Evolutionary conservation across 768 basidiomycete genomes (phyloP).

Genomic region (Terana coerulea): DNA sequence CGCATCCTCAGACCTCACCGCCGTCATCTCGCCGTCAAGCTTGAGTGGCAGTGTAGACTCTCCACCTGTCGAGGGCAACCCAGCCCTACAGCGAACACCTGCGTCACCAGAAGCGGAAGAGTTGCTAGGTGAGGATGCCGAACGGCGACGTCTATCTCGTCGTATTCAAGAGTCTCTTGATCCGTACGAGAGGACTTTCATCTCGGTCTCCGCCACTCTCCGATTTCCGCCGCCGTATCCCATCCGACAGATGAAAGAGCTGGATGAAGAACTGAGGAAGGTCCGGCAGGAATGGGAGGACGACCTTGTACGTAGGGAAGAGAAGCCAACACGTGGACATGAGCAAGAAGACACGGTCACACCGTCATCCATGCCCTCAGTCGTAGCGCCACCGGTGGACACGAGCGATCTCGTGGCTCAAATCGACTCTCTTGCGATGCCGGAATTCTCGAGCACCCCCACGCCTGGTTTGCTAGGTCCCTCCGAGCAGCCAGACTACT

Average conservation of each 20-base stretch:
- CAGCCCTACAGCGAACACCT: background rate
- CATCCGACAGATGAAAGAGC: constrained; percentile 80
- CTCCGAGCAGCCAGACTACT: constrained; percentile 38
- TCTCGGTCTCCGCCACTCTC: constrained; percentile 91
- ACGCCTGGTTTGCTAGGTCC: constrained; percentile 27
- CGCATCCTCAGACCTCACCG: background rate
- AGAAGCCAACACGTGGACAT: constrained; percentile 43
- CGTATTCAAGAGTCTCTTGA: constrained; percentile 81
- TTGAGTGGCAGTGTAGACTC: background rate
- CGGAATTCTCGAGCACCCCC: constrained; percentile 37
- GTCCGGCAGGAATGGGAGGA: constrained; percentile 84
- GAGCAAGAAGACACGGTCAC: constrained; percentile 42
- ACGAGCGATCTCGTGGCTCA: constrained; percentile 60
- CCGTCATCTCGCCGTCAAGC: background rate
- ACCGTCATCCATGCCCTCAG: constrained; percentile 16
- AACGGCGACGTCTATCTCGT: constrained; percentile 62
- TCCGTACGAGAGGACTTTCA: constrained; percentile 81
- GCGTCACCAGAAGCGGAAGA: constrained; percentile 21
- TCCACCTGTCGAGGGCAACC: background rate
- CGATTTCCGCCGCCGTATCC: constrained; percentile 92
- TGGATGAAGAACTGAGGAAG: constrained; percentile 72
- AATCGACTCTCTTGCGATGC: constrained; percentile 50
- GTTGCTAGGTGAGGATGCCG: constrained; percentile 69
- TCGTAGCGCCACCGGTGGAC: constrained; percentile 14
- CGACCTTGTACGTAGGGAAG: constrained; percentile 75